Percentiles rank a stretch among this genome's conserved stretches.
Conservation (phyloP, 768 basidiomycete genomes). For the Galerina sulciceps region DNA sequence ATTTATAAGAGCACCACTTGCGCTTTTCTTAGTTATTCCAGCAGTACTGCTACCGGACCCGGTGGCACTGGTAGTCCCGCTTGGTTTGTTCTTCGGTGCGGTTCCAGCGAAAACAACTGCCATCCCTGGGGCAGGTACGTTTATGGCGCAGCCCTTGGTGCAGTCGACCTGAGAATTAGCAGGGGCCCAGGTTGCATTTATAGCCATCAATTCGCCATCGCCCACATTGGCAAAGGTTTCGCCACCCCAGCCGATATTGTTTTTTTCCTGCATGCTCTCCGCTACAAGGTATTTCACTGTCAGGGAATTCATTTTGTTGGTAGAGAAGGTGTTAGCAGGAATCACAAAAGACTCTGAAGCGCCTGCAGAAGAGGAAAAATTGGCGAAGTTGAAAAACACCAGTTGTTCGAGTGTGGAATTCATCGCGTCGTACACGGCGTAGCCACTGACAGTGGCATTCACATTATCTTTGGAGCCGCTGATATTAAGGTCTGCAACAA, state of each 20-base stretch:
- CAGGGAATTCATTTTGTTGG: conserved; percentile 28
- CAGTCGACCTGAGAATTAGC: conserved; percentile 43
- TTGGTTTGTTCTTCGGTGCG: neutral
- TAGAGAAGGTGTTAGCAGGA: conserved; percentile 33
- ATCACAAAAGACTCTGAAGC: conserved; percentile 37
- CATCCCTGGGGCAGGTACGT: conserved; percentile 52
- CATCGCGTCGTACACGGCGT: conserved; percentile 62
- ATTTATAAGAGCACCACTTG: neutral
- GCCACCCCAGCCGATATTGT: conserved; percentile 65
- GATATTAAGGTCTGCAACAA: conserved; percentile 52
- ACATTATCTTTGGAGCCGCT: conserved; percentile 37
- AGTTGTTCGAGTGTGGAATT: conserved; percentile 44
- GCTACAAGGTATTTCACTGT: conserved; percentile 55
- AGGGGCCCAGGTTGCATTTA: conserved; percentile 36
- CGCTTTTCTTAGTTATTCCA: neutral
- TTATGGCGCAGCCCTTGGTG: conserved; percentile 46
- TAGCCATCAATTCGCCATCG: conserved; percentile 39
- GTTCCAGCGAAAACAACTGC: conserved; percentile 46
- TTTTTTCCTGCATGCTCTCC: conserved; percentile 48
- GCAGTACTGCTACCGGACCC: neutral
- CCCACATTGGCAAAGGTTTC: conserved; percentile 48
- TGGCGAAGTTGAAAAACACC: conserved; percentile 55
- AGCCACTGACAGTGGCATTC: conserved; percentile 49
- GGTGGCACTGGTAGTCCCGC: neutral
- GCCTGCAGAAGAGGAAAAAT: conserved; percentile 39